A percentile compares a stretch with the other conserved stretches of the same genome.
Conservation (phyloP, 805 yeast species). For the Kodamaea kakaduensis region DNA sequence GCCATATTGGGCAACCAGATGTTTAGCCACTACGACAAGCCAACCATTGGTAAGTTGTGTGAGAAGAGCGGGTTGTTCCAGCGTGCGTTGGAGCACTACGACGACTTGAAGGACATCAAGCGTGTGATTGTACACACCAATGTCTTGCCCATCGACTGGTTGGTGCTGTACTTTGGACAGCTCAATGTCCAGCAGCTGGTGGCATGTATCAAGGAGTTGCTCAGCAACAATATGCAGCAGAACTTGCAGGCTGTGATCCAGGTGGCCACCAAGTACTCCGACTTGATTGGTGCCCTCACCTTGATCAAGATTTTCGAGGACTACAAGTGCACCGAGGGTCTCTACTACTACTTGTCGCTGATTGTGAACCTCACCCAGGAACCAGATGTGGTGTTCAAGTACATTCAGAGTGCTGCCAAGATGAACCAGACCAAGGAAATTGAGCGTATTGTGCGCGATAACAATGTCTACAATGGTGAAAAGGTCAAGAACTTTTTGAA, state of each 20-base stretch:
- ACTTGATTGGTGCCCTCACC: constrained; percentile 79
- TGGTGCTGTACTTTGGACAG: constrained; percentile 87
- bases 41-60: constrained; percentile 85
- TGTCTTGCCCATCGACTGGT: constrained; percentile 88
- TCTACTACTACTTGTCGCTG: constrained; percentile 88
- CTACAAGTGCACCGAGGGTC: constrained; percentile 86
- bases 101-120: constrained; percentile 91
- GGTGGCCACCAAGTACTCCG: constrained; percentile 95
- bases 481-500: constrained; percentile 95
- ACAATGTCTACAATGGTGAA: constrained; percentile 92
- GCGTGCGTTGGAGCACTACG: constrained; percentile 94
- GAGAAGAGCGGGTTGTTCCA: constrained; percentile 95
- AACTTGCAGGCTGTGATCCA: constrained; percentile 92
- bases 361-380: constrained; percentile 93
- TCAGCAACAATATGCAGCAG: constrained; percentile 71
- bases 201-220: constrained; percentile 81
- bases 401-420: constrained; percentile 90
- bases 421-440: constrained; percentile 89
- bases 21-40: constrained; percentile 93
- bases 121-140: constrained; percentile 88
- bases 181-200: constrained; percentile 91
- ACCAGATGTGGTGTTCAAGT: constrained; percentile 92
- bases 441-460: constrained; percentile 92
- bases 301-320: constrained; percentile 91
- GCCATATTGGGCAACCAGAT: constrained; percentile 94